phyloP scores from a whole-genome alignment of 73 alveolate genomes.

The Symbiodinium natans region DNA sequence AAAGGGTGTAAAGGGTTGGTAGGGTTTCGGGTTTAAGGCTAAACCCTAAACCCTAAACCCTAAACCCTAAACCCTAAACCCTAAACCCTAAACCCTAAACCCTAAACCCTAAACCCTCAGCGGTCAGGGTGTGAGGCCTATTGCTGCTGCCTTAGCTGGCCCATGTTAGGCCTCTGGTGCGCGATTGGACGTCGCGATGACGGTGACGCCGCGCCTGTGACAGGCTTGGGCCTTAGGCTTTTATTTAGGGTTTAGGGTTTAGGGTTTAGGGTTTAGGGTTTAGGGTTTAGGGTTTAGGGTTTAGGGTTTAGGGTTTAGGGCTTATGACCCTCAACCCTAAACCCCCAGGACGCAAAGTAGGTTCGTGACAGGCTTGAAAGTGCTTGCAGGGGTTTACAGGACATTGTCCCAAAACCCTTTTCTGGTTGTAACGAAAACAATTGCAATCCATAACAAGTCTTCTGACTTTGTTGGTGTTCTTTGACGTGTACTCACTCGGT shows the following conservation, averaged over 20 bases:
- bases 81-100: not conserved
- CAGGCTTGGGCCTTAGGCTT: too few species aligned
- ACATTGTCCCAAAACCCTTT: too few species aligned
- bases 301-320: not conserved
- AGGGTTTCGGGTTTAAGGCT: not conserved
- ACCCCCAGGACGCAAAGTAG: too few species aligned
- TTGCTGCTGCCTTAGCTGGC: too few species aligned
- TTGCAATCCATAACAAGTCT: too few species aligned
- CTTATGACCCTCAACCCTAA: too few species aligned
- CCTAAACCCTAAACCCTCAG: not conserved
- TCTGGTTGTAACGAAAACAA: too few species aligned
- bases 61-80: not conserved
- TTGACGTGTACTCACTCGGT: not conserved
- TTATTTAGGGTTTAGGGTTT: too few species aligned
- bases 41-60: not conserved
- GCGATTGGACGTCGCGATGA: conserved; percentile 84
- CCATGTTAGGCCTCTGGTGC: conserved; percentile 30
- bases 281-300: not conserved
- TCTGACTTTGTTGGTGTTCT: not conserved
- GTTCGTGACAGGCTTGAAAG: not conserved
- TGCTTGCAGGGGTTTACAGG: not conserved
- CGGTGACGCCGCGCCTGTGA: conserved; percentile 54
- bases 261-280: not conserved
- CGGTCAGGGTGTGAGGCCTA: too few species aligned
- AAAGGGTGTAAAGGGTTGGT: too few species aligned